Evolutionary conservation across 441 rosid genomes (phyloP), one percentile per base, ranked within the genome.

Genomic region (Gossypium gossypioides): DNA sequence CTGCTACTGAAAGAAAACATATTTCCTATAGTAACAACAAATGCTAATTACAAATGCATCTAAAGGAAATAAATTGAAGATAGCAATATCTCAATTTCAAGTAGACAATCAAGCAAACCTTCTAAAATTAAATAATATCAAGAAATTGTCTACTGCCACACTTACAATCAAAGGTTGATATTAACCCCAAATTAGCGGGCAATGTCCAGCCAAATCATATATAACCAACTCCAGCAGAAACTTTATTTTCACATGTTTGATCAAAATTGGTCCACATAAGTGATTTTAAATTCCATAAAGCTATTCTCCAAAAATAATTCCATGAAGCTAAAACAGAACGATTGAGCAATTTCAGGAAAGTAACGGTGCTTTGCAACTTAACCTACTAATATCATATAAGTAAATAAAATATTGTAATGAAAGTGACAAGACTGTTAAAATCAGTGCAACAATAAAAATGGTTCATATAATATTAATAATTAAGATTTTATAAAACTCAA

Each of bases 31-130:
- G 70, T 7, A 8, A 48, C 32, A 55, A 69, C 9, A 73, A 58
- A 32, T 18, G 29, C 52, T 52, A 51, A 73, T 54, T 16, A 65
- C 56, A 75, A 72, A 74, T 48, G 55, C 56, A 34, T 69, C 52
- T n/a, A 50, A 15, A 4, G 64, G 7, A 6, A 29, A 70, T 44
- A 27, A 51, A 62, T 48, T 18, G 16, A 57, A 40, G 29, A 42
- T 4, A 64, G 16, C 24, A 67, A 51, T 27, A 68, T 54, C 42
- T 57, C 40, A 19, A 44, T 77, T 56, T 44, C 21, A 8, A 12
- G 6, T 42, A 75, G 21, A 18, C 12, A 73, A 18, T 12, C 52
- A 55, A 40, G 1, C 16, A 22, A 62, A 74, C 25, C 22, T 56
- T 10, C n/a, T 16, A 54, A 34, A 66, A 59, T 40, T 25, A 29